Conservation (phyloP, 805 yeast species). For the Ogataea methylovora region DNA sequence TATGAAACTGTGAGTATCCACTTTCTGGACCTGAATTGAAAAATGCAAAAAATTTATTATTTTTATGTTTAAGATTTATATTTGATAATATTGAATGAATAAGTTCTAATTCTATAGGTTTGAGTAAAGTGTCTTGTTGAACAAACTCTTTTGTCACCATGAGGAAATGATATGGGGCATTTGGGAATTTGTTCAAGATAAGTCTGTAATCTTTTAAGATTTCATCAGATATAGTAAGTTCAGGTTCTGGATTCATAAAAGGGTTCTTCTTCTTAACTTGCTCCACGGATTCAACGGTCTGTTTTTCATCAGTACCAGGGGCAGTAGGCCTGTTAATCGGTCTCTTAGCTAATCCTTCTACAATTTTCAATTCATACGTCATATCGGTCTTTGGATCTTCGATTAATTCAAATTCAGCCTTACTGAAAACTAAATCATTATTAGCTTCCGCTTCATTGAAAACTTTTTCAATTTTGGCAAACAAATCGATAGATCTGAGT, state of each 20-base stretch:
- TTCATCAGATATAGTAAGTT: slow-evolving; percentile 50
- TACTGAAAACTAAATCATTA: slow-evolving; percentile 18
- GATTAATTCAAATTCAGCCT: slow-evolving; percentile 13
- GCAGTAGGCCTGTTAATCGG: slow-evolving; percentile 28
- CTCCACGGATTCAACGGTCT: slow-evolving; percentile 26
- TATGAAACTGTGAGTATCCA: slow-evolving; percentile 95
- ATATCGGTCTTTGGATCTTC: slow-evolving; percentile 15
- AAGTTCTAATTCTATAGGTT: slow-evolving; percentile 60
- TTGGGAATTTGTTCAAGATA: slow-evolving; percentile 82
- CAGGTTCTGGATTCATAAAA: slow-evolving; percentile 73
- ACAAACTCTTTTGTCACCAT: slow-evolving; percentile 69
- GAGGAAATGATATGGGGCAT: slow-evolving; percentile 71
- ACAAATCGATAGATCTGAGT: slow-evolving; percentile 12
- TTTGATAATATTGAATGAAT: slow-evolving; percentile 46
- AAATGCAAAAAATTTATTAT: slow-evolving; percentile 62
- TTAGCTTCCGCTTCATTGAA: slow-evolving; percentile 17
- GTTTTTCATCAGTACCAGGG: slow-evolving; percentile 27
- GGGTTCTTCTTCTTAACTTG: slow-evolving; percentile 47
- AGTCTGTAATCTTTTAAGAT: slow-evolving; percentile 50
- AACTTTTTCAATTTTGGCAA: slow-evolving; percentile 6
- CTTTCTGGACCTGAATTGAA: slow-evolving; percentile 83
- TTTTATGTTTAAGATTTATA: slow-evolving; percentile 28
- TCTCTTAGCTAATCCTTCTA: slow-evolving; percentile 23
- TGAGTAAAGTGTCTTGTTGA: slow-evolving; percentile 64
- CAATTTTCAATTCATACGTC: slow-evolving; percentile 24